phyloP scores from a whole-genome alignment of 148 eudicot genomes.

The Rhododendron mucronatum region DNA sequence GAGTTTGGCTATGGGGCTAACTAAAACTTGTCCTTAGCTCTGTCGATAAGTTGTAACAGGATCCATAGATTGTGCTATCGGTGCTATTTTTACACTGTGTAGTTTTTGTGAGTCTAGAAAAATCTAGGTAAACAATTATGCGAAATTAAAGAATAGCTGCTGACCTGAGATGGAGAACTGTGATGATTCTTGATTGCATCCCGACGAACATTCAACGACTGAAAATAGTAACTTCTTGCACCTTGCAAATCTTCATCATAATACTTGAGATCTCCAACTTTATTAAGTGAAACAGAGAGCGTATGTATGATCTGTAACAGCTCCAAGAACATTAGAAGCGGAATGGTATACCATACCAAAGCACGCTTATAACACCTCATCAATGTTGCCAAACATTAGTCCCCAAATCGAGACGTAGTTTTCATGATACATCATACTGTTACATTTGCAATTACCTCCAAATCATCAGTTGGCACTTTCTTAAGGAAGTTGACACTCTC shows the following conservation, averaged over 20 bases:
- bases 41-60: not conserved
- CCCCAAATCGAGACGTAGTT: not conserved
- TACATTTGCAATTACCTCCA: constrained; percentile 49
- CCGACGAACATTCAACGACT: constrained; percentile 80
- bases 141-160: constrained; percentile 12
- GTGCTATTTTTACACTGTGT: not conserved
- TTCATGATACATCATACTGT: not conserved
- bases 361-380: not conserved
- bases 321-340: constrained; percentile 3
- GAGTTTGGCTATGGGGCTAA: not conserved
- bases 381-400: not conserved
- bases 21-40: not conserved
- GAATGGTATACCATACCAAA: not conserved
- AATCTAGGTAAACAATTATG: not conserved
- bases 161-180: constrained; percentile 67
- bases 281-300: constrained; percentile 88
- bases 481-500: constrained; percentile 78
- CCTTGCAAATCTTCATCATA: constrained; percentile 84
- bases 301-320: constrained; percentile 81
- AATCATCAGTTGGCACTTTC: constrained; percentile 57
- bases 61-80: not conserved
- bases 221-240: constrained; percentile 64
- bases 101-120: not conserved
- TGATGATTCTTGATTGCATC: constrained; percentile 52
- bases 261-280: constrained; percentile 92